Evolutionary conservation across 495 filamentous ascomycete species (phyloP), one percentile per base, ranked within the genome.

Genomic region (Penicillium coprophilum): DNA sequence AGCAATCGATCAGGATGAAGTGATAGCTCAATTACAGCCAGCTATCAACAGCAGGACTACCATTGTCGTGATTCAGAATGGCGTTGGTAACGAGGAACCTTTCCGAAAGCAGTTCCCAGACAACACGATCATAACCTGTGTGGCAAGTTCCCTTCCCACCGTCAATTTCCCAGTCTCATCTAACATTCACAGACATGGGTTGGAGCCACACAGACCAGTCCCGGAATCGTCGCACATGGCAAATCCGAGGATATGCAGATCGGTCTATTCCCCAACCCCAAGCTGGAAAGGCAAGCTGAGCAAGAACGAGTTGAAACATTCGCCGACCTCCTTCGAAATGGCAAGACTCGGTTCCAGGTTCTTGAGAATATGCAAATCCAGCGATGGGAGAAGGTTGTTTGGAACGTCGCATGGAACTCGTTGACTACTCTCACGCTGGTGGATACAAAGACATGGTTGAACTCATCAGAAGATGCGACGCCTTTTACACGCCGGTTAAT

Each of bases 31-130:
- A 7, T 66, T 83, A n/a, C 59, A 62, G 15, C 71, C 80, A 8
- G 78, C 63, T 13, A 62, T 79, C 11, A 62, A 66, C 2, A 59
- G 56, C 3, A 49, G 56, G 2, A 73, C 71, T 1, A 70, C 71
- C 0, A 80, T 89, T 55, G 83, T 89, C 19, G 71, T 89, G 31
- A 84, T 88, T 48, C 86, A 89, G 57, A 89, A 89, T 67, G 86
- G 86, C 24, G 78, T 89, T 10, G 86, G 86, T 24, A 85, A 88
- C 24, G 86, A 89, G 55, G 79, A 79, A 11, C 77, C 84, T 0
- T 86, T 87, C 67, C 76, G 82, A 30, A 67, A 66, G 44, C 70
- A 77, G 9, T 88, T 84, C 53, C 82, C 85, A 0, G 9, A 57
- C 10, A 77, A 66, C 10, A 77, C 80, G 0, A 83, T 88, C 49